Evolutionary conservation across 1,284 basidiomycete species (phyloP).

Genomic region (Trametes pubescens): DNA sequence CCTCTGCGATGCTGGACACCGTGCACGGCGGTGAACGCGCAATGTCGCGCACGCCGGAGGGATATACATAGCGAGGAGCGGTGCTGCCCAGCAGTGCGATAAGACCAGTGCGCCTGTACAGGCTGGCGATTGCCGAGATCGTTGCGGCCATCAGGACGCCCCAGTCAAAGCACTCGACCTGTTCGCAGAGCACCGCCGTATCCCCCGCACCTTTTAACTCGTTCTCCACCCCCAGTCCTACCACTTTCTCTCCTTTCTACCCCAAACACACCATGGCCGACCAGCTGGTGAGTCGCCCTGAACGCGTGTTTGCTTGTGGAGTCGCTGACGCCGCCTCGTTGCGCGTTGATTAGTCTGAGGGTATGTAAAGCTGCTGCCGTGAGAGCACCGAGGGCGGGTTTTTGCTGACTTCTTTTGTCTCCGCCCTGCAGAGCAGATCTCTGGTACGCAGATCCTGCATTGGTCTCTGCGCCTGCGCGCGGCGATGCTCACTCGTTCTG

Average conservation of each 20-base stretch:
- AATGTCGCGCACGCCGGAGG: constrained; percentile 15
- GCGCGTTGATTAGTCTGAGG: constrained; percentile 61
- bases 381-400: constrained; percentile 22
- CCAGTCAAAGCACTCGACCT: constrained; percentile 14
- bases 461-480: constrained; percentile 28
- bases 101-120: constrained; percentile 24
- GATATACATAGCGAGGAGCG: neutral
- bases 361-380: constrained; percentile 49
- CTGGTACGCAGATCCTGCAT: constrained; percentile 53
- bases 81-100: constrained; percentile 21
- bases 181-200: constrained; percentile 27
- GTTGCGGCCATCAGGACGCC: constrained; percentile 24
- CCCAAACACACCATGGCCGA: constrained; percentile 61
- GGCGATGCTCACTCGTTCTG: constrained; percentile 19
- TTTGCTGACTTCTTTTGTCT: constrained; percentile 31
- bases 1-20: neutral
- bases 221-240: constrained; percentile 25
- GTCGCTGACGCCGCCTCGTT: constrained; percentile 7
- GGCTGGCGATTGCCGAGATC: constrained; percentile 37
- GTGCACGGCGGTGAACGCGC: neutral
- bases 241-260: constrained; percentile 24
- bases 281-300: constrained; percentile 61
- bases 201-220: constrained; percentile 31
- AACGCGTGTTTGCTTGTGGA: neutral
- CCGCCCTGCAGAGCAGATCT: constrained; percentile 63